A percentile compares a stretch with the other conserved stretches of the same genome.
These are phyloP conservation scores for Spirogloea muscicola DNA, from an alignment of 139 green algal species.

Conservation along the genomic window DNA sequence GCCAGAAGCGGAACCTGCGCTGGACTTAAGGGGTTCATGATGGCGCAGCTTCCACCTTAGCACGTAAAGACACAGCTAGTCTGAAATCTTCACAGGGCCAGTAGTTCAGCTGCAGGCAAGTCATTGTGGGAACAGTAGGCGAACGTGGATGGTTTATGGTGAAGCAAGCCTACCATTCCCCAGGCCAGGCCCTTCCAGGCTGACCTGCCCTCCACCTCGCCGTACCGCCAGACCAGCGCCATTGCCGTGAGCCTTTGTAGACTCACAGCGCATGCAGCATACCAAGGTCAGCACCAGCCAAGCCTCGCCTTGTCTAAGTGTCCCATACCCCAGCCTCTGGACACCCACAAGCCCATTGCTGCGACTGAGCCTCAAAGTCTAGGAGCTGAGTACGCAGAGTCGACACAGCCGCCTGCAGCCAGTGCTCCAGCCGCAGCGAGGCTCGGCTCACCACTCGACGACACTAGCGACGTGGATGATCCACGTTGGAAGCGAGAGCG, in stretches of 20 bases:
- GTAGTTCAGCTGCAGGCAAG: background rate
- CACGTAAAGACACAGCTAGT: background rate
- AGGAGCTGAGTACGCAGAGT: too few relatives aligned
- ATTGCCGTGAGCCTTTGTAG: conserved; percentile 29
- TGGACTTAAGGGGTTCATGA: background rate
- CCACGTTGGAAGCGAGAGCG: conserved; percentile 96
- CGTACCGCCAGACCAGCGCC: conserved; percentile 27
- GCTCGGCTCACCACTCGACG: conserved; percentile 66
- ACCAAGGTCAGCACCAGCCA: too few relatives aligned
- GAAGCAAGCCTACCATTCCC: conserved; percentile 31
- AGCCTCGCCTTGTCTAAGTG: too few relatives aligned
- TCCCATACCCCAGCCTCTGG: too few relatives aligned
- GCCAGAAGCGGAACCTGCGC: conserved; percentile 41
- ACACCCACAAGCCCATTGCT: too few relatives aligned
- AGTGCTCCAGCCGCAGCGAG: too few relatives aligned
- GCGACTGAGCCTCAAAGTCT: too few relatives aligned
- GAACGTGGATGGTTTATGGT: background rate
- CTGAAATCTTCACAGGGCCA: background rate
- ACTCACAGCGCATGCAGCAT: background rate
- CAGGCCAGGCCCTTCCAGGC: conserved; percentile 31
- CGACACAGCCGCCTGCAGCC: too few relatives aligned
- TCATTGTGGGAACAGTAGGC: background rate
- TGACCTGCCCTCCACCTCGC: background rate
- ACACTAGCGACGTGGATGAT: conserved; percentile 86
- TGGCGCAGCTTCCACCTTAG: background rate